Evolutionary conservation across 2,329 filamentous ascomycete species (phyloP), one percentile per base, ranked within the genome.

Genomic region (Emmonsia crescens): DNA sequence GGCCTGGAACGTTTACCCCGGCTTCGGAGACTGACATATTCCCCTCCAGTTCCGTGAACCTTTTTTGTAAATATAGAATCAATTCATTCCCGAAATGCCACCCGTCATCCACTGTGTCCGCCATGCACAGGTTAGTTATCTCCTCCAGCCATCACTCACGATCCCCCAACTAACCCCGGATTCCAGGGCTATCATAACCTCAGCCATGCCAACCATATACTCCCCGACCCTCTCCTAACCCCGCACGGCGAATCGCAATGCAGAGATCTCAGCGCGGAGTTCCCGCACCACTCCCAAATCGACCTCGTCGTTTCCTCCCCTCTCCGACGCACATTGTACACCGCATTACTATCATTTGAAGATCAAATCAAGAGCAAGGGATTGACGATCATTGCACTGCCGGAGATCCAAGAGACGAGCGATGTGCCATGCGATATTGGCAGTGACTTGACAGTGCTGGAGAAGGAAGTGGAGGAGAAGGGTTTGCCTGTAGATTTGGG

Each of bases 171-270:
- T 40, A 49, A 29, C n/a, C 27, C 44, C 19, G 2, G 21, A 56
- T 56, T n/a, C 27, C 80, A 90, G 76, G 91, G 90, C 75, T 85
- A 83, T 71, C 92, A 96, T 81, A 96, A 96, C 74, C 82, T 94
- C 70, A 80, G 70, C 65, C 69, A 78, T 31, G 86, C 82, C 64
- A 90, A 92, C 75, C 87, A 92, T 71, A 70, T 77, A 64, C 78
- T 96, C 48, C 85, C 73, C n/a, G 92, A 96, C 71, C 91, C 92
- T 1, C 78, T 84, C 63, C 82, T 96, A 60, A 96, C 92, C 1
- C 79, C 83, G 0, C 79, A 86, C n/a, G 92, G 92, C 68, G 80
- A 86, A 71, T 70, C 84, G 64, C 91, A 96, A 80, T 95, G 91
- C 77, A 77, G 74, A 31, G 72, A 75, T 19, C 85, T 96, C 48